Base-by-base conservation (phyloP, 2,329 filamentous ascomycete genomes). In the Colletotrichum musicola region DNA sequence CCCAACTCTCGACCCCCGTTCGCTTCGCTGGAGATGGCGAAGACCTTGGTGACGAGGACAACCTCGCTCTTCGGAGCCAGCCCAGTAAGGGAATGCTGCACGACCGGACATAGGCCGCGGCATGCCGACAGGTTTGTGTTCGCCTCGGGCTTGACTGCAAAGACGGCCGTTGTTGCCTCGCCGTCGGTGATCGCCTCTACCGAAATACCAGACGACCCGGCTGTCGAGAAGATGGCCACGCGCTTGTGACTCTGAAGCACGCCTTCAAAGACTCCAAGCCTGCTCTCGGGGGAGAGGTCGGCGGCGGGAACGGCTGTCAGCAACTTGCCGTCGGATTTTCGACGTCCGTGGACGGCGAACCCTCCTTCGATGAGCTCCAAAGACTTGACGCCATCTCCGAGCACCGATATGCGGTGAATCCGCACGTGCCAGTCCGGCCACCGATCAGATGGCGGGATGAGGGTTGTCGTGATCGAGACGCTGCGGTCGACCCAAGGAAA, bases 361-460 rank as follows among this genome's bases (percentile, higher is more conserved):
- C 74, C 74, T 0, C 74, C 73, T 38, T 73, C 74, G 3, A 72
- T 64, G 2, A 71, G n/a, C n/a, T n/a, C 59, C 22, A 69, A 62
- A 1, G 74, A 27, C 0, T 44, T 54, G 16, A 42, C 42, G 1
- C 54, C 18, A 1, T 22, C 10, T 18, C 27, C 30, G 4, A 55
- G 55, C 0, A 58, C 16, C n/a, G 35, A 42, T 30, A 75, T 22
- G 0, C 71, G 71, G 49, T 79, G 78, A 1, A 77, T 49, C 0
- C 77, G 53, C 0, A 77, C 44, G 64, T 79, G 76, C 77, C 78
- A 79, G 25, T 79, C 77, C 1, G 78, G 78, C 78, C 77, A 79
- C 6, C 72, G 64, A 16, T 70, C 60, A 1, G 73, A 74, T 0
- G 78, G 77, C 0, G 78, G 73, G 3, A 79, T 63, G 4, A 79